phyloP scores from a whole-genome alignment of 2,329 filamentous ascomycete species.

The Neofusicoccum cordaticola region DNA sequence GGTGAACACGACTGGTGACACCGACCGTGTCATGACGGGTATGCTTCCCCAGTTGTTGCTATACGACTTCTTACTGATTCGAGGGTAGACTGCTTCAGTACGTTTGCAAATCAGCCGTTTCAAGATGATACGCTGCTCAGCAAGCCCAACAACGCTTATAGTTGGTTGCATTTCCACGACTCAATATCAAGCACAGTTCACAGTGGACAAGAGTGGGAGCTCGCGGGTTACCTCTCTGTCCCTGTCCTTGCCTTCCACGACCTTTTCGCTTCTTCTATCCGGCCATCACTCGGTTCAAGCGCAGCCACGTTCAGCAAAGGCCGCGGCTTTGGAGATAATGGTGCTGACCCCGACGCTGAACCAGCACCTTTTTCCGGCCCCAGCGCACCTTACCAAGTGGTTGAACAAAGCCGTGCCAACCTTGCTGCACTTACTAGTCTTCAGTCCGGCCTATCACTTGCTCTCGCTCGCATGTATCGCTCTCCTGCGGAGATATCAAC shows the following conservation, averaged over 20 bases:
- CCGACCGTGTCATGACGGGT: constrained; percentile 70
- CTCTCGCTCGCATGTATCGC: constrained; percentile 73
- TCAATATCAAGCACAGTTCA: constrained; percentile 74
- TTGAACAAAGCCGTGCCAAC: constrained; percentile 78
- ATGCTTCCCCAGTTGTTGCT: constrained; percentile 10
- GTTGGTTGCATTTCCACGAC: constrained; percentile 96
- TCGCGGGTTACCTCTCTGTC: constrained; percentile 81
- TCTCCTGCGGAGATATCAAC: constrained; percentile 73
- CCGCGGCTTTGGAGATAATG: background rate
- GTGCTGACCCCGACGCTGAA: constrained; percentile 39
- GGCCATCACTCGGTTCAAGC: constrained; percentile 45
- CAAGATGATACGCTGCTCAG: constrained; percentile 90
- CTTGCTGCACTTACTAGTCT: constrained; percentile 69
- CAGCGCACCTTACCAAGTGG: constrained; percentile 75
- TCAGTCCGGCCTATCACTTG: constrained; percentile 68
- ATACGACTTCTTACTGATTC: background rate
- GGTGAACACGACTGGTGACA: constrained; percentile 75
- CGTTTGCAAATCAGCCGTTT: constrained; percentile 82
- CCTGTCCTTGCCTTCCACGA: constrained; percentile 86
- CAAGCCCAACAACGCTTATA: constrained; percentile 83
- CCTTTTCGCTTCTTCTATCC: constrained; percentile 72
- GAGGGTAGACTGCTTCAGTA: constrained; percentile 68
- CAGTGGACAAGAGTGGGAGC: constrained; percentile 87
- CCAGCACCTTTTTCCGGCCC: constrained; percentile 71
- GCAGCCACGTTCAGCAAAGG: constrained; percentile 26